Conservation (phyloP, 2,329 filamentous ascomycete species). For the Waltergamsia citrina region DNA sequence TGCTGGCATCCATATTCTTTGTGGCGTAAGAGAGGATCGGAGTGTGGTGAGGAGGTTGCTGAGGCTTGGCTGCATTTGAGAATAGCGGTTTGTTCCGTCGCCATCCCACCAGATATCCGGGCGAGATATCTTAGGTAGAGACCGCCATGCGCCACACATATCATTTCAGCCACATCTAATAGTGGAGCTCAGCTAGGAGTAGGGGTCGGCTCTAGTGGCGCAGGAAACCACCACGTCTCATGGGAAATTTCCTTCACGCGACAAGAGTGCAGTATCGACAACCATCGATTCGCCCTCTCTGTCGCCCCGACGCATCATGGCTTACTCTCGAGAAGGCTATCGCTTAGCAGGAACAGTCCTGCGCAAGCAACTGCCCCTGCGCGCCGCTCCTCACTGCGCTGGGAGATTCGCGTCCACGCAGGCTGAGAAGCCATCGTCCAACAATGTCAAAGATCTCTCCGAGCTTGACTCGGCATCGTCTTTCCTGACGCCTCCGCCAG, state of each 20-base stretch:
- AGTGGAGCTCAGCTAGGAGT: no score
- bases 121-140: no score
- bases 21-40: no score
- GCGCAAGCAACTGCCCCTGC: slow-evolving; percentile 15
- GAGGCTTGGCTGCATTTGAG: no score
- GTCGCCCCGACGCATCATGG: slow-evolving; percentile 22
- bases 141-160: not conserved
- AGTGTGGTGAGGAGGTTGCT: no score
- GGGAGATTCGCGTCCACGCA: slow-evolving; percentile 38
- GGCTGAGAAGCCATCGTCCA: slow-evolving; percentile 19
- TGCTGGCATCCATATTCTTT: no score
- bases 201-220: no score
- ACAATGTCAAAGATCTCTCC: slow-evolving; percentile 19
- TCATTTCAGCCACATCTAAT: not conserved
- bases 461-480: slow-evolving; percentile 44
- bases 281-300: not conserved
- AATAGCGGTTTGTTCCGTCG: no score
- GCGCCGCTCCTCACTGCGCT: slow-evolving; percentile 13
- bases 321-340: slow-evolving; percentile 28
- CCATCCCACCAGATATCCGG: no score
- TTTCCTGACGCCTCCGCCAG: slow-evolving; percentile 30
- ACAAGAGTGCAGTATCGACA: not conserved
- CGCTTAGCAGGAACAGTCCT: slow-evolving; percentile 22
- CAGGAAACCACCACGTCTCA: not conserved
- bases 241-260: slow-evolving; percentile 8